A percentile compares a stretch with the other conserved stretches of the same genome.
Conservation (phyloP, 129 eudicot genomes). For the Flaveria robusta region DNA sequence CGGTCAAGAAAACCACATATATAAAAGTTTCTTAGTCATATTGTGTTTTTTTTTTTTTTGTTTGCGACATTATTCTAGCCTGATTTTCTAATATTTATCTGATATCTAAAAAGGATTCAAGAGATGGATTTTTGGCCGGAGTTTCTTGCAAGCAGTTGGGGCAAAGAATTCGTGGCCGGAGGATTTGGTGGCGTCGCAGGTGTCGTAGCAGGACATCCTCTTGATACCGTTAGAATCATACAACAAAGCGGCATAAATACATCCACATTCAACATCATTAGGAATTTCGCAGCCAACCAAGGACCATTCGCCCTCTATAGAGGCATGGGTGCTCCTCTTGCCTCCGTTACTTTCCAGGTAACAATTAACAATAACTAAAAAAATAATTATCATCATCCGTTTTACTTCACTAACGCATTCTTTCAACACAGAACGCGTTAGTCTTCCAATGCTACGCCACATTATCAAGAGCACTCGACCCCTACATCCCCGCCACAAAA, state of each 20-base stretch:
- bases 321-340: slow-evolving; percentile 91
- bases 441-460: slow-evolving; percentile 74
- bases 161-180: slow-evolving; percentile 86
- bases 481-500: slow-evolving; percentile 29
- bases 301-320: slow-evolving; percentile 59
- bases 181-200: slow-evolving; percentile 82
- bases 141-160: slow-evolving; percentile 74
- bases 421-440: slow-evolving; percentile 69
- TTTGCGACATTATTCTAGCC: background rate
- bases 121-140: slow-evolving; percentile 74
- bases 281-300: slow-evolving; percentile 43
- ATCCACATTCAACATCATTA: slow-evolving; percentile 49
- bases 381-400: background rate
- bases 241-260: slow-evolving; percentile 56
- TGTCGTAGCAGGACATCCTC: slow-evolving; percentile 71
- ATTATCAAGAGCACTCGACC: slow-evolving; percentile 72
- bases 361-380: background rate
- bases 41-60: background rate
- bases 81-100: background rate
- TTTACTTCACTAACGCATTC: background rate
- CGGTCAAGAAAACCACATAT: background rate
- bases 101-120: background rate
- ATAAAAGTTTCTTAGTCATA: background rate
- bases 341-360: slow-evolving; percentile 79
- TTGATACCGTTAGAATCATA: slow-evolving; percentile 75